Percentiles rank a stretch among this genome's conserved stretches.
These are phyloP conservation scores for Dryadomyces sulphureus DNA, from an alignment of 2,329 filamentous ascomycete species.

Conservation along the genomic window DNA sequence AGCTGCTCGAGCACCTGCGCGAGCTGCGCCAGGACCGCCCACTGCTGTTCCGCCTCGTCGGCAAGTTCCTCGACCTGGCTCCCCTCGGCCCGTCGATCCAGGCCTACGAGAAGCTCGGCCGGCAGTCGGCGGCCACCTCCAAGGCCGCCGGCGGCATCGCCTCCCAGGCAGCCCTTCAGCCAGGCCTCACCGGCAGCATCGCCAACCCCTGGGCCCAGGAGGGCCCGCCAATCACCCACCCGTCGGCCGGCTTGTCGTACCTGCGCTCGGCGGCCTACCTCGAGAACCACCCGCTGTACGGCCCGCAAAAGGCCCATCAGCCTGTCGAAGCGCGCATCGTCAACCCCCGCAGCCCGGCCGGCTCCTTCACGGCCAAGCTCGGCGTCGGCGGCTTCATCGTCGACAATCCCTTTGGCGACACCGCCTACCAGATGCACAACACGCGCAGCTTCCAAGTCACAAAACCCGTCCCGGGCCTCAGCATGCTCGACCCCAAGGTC, in stretches of 20 bases:
- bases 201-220: conserved; percentile 31
- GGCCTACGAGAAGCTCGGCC: conserved; percentile 7
- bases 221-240: conserved; percentile 46
- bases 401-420: conserved; percentile 25
- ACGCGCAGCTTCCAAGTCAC: neutral
- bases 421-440: conserved; percentile 21
- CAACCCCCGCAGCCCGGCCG: conserved; percentile 20
- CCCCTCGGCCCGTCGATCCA: conserved; percentile 24
- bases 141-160: neutral
- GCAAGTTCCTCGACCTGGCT: conserved; percentile 47
- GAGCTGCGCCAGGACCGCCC: conserved; percentile 35
- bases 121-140: conserved; percentile 13
- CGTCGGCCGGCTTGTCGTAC: conserved; percentile 48
- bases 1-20: conserved; percentile 37
- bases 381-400: conserved; percentile 41
- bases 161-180: conserved; percentile 12
- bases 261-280: conserved; percentile 38
- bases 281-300: conserved; percentile 47
- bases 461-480: conserved; percentile 18
- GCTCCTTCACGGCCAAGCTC: conserved; percentile 24
- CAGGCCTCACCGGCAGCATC: conserved; percentile 4
- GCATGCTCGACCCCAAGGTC: conserved; percentile 28
- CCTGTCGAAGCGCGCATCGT: conserved; percentile 38
- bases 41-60: conserved; percentile 37
- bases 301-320: conserved; percentile 35